Evolutionary conservation across 2,329 filamentous ascomycete species (phyloP), one percentile per base, ranked within the genome.

Genomic region (Trichoderma sp.): DNA sequence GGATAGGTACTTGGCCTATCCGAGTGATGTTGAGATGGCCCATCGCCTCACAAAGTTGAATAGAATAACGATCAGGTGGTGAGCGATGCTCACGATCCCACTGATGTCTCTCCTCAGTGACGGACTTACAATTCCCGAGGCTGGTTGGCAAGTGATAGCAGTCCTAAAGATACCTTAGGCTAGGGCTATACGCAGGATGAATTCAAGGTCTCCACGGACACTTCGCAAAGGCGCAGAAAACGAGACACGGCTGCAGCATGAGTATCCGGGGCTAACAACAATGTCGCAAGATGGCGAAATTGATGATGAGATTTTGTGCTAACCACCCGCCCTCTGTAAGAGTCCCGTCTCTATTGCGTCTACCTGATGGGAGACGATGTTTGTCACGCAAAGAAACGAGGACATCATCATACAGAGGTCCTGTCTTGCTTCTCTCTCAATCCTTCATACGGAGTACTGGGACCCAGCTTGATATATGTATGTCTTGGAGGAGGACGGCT

Each of bases 351-450:
- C 7, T 14, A 30, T 7, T 57, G 24, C 19, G 41, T 28, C 54
- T 14, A 39, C 34, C 12, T 39, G 12, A 30, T 30, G 26, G 17
- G 26, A 14, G 34, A 17, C 7, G 17, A 58, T 17, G 21, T 21
- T 9, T 24, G 43, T 48, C n/a, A 48, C 43, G 19, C 24, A 30
- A 26, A 39, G 15, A 28, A 28, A 26, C 17, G 45, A 21, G 15
- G 30, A 24, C 14, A 39, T n/a, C 30, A 39, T 19, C 19, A 5
- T 34, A 12, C 34, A 24, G 21, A 24, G 21, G 34, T 39, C 34
- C 15, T 48, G 56, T 60, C 57, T 26, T 50, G 21, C 34, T 56
- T 28, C 39, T 28, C 52, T 44, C 39, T 10, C n/a, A 44, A 39
- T 39, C 3, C 34, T 39, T 14, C 12, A 39, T 34, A 10, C 9